phyloP scores from a whole-genome alignment of 164 flowering plant species.

The Tinospora cordifolia region DNA sequence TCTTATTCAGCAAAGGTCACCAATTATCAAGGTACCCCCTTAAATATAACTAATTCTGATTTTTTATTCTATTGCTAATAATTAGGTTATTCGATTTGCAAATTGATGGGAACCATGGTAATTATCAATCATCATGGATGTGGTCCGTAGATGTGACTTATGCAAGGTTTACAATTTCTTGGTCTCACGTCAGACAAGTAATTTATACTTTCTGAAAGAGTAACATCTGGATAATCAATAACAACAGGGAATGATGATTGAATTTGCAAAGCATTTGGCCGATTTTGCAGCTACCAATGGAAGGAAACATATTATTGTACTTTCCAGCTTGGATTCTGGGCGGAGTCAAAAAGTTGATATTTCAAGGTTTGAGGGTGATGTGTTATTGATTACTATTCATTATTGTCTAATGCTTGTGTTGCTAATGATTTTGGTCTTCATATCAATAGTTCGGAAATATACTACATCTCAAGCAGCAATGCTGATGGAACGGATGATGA shows the following conservation, averaged over 20 bases:
- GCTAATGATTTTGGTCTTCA: slow-evolving; percentile 13
- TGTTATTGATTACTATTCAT: not conserved
- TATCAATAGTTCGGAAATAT: slow-evolving; percentile 54
- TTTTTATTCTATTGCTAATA: not conserved
- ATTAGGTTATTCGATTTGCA: not conserved
- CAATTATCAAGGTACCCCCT: slow-evolving; percentile 57
- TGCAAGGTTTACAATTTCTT: not conserved
- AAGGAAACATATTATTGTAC: slow-evolving; percentile 72
- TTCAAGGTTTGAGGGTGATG: slow-evolving; percentile 40
- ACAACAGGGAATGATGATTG: slow-evolving; percentile 76
- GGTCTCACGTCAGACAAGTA: not conserved
- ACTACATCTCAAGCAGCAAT: slow-evolving; percentile 64
- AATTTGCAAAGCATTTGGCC: slow-evolving; percentile 75
- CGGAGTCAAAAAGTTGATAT: slow-evolving; percentile 57
- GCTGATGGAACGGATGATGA: slow-evolving; percentile 59
- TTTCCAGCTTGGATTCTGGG: slow-evolving; percentile 85
- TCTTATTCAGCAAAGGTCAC: slow-evolving; percentile 79
- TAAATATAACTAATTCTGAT: not conserved
- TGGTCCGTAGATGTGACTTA: not conserved
- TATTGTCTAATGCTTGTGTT: not conserved
- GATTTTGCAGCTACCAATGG: slow-evolving; percentile 64
- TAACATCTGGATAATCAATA: slow-evolving; percentile 2
- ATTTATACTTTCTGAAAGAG: slow-evolving; percentile 1
- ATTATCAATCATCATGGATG: not conserved
- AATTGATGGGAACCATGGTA: not conserved